These are phyloP conservation scores for Skeletonema marinoi DNA, from an alignment of 108 stramenopile species.

Conservation along the genomic window DNA sequence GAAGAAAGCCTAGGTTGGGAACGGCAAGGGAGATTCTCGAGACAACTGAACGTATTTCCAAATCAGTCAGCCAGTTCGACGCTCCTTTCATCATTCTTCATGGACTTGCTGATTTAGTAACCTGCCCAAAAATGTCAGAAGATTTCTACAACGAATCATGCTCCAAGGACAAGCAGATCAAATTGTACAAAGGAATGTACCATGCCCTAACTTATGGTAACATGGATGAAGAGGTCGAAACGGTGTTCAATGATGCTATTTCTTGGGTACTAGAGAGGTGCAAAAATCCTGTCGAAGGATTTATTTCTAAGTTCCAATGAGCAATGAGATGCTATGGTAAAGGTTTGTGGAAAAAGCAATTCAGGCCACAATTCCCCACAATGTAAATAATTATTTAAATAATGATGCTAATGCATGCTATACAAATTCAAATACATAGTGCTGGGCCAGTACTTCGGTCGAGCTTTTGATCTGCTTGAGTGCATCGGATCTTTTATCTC, in stretches of 20 bases:
- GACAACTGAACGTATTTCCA: constrained; percentile 54
- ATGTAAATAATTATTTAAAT: background rate
- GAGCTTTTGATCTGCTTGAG: no score
- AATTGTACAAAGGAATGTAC: constrained; percentile 59
- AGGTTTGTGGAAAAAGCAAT: background rate
- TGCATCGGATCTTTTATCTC: no score
- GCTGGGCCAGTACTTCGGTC: no score
- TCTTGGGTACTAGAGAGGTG: constrained; percentile 31
- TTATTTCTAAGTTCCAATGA: background rate
- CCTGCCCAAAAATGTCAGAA: constrained; percentile 60
- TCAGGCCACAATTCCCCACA: background rate
- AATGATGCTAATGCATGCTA: background rate
- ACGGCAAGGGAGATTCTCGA: constrained; percentile 70
- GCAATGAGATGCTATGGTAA: background rate
- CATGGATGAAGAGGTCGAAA: constrained; percentile 42
- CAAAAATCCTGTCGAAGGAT: constrained; percentile 6
- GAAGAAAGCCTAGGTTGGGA: constrained; percentile 64
- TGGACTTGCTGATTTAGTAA: constrained; percentile 63
- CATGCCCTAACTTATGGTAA: constrained; percentile 43
- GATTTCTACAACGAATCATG: constrained; percentile 59
- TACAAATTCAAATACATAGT: no score
- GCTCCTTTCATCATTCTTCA: constrained; percentile 69
- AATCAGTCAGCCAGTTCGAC: constrained; percentile 48
- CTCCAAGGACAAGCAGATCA: constrained; percentile 62
- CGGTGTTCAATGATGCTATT: constrained; percentile 51